phyloP scores from a whole-genome alignment of 2,329 filamentous ascomycete species.

The Clarireedia hainanense region DNA sequence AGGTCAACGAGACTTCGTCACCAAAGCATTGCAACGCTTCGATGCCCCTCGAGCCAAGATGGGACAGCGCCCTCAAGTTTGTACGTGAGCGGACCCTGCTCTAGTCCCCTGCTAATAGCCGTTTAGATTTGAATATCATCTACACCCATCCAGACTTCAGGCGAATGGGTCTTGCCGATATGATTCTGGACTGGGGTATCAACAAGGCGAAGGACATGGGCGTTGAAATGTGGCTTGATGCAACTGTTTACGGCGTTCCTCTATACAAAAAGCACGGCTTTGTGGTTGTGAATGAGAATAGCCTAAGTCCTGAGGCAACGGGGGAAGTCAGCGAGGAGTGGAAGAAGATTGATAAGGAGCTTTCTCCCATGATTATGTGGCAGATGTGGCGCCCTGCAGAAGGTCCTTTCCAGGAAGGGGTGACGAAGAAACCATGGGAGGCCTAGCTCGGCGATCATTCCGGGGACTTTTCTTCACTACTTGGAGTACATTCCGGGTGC shows the following conservation, averaged over 20 bases:
- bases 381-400: conserved; percentile 1
- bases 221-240: conserved; percentile 4
- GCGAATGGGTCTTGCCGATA: background rate
- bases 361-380: background rate
- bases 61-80: conserved; percentile 1
- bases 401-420: background rate
- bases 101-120: background rate
- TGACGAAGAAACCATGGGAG: background rate
- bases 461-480: too few species aligned
- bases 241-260: background rate
- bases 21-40: background rate
- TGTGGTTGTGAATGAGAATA: background rate
- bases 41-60: background rate
- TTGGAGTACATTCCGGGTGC: too few species aligned
- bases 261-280: conserved; percentile 4
- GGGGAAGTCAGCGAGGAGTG: background rate
- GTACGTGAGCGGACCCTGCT: background rate
- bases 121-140: conserved; percentile 7
- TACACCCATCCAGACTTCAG: conserved; percentile 7
- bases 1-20: background rate
- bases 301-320: background rate
- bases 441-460: too few species aligned
- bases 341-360: conserved; percentile 3
- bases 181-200: conserved; percentile 5
- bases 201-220: conserved; percentile 3